Evolutionary conservation across 208 protist species (phyloP).

Genomic region (Leishmania turanica): DNA sequence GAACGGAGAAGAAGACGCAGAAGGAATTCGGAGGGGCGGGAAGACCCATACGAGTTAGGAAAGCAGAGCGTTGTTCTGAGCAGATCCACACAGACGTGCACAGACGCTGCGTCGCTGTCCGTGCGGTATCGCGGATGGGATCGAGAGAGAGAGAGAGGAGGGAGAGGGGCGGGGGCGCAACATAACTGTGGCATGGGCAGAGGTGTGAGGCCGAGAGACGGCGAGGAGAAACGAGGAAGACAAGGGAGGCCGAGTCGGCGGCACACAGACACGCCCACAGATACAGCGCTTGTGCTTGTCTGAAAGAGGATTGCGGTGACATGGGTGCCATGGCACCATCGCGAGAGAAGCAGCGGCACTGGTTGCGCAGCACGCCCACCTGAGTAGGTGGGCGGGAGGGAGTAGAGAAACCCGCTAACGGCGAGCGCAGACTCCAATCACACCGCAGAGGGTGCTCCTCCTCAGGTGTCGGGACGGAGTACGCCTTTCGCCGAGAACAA

Average conservation of each 20-base stretch:
- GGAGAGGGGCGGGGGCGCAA: neutral
- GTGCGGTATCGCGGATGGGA: neutral
- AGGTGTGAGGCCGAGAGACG: neutral
- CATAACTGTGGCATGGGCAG: neutral
- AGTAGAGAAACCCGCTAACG: neutral
- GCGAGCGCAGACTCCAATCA: neutral
- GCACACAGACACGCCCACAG: neutral
- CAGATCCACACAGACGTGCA: neutral
- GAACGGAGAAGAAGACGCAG: neutral
- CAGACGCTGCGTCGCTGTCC: neutral
- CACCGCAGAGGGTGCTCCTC: neutral
- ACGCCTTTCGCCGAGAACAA: neutral
- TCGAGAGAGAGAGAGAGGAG: neutral
- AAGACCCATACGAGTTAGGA: neutral
- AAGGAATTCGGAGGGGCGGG: neutral
- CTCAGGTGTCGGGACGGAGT: neutral
- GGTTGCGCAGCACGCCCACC: neutral
- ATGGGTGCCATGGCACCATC: neutral
- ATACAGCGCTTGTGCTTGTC: neutral
- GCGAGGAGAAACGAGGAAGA: neutral
- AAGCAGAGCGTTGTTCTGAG: neutral
- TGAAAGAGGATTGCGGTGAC: neutral
- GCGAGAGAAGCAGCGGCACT: neutral
- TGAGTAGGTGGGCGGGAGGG: neutral
- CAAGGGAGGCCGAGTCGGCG: neutral